A percentile compares a stretch with the other conserved stretches of the same genome.
Conservation (phyloP, 345 rosid species). For the Pistacia atlantica region DNA sequence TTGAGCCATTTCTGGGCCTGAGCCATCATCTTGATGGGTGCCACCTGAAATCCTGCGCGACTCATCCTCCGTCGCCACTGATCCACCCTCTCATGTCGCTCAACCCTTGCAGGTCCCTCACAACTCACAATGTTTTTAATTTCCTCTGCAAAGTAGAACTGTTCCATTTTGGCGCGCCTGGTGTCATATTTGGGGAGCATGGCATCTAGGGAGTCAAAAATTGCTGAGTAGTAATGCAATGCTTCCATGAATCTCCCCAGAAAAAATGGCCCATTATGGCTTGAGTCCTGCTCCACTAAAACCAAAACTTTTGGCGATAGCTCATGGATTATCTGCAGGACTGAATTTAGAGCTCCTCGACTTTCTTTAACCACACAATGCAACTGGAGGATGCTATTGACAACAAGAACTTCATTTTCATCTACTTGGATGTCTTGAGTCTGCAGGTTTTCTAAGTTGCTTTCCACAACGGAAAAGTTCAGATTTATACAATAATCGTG, state of each 20-base stretch:
- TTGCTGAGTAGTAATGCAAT: slow-evolving; percentile 61
- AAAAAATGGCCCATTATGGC: slow-evolving; percentile 69
- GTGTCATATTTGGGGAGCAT: slow-evolving; percentile 68
- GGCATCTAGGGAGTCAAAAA: slow-evolving; percentile 54
- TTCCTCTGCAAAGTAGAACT: slow-evolving; percentile 65
- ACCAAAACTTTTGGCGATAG: slow-evolving; percentile 54
- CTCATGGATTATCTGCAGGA: slow-evolving; percentile 48
- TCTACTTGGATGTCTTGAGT: slow-evolving; percentile 38
- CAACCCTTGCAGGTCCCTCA: slow-evolving; percentile 58
- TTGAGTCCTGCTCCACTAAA: slow-evolving; percentile 64
- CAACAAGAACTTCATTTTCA: slow-evolving; percentile 51
- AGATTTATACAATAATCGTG: slow-evolving; percentile 36
- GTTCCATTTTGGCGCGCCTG: slow-evolving; percentile 63
- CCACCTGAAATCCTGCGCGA: slow-evolving; percentile 67
- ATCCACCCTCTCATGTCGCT: slow-evolving; percentile 62
- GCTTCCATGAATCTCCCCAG: slow-evolving; percentile 73
- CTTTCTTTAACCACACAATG: slow-evolving; percentile 71
- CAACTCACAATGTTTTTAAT: slow-evolving; percentile 70
- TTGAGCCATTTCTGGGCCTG: slow-evolving; percentile 61
- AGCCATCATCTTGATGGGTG: slow-evolving; percentile 50
- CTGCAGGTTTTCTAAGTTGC: slow-evolving; percentile 48
- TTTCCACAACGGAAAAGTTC: slow-evolving; percentile 47
- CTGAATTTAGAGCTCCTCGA: slow-evolving; percentile 60
- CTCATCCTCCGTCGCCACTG: slow-evolving; percentile 76
- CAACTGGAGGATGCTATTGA: slow-evolving; percentile 65